Evolutionary conservation across 805 yeast species (phyloP), one percentile per base, ranked within the genome.

Genomic region (Hanseniaspora lachancei): DNA sequence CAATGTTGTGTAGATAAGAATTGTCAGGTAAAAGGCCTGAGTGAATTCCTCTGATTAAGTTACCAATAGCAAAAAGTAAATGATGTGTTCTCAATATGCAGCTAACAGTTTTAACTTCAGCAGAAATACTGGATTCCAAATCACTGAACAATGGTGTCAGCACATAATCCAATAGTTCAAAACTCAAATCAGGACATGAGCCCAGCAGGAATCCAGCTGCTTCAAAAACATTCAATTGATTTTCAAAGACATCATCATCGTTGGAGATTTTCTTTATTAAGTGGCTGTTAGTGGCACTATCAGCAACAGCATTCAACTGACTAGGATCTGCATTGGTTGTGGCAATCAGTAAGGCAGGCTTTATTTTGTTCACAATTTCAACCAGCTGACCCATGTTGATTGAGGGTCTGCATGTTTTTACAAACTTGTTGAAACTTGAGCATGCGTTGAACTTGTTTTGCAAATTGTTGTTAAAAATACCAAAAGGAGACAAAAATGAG

Each of bases 361-460:
- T 53, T 50, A 84, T 74, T 48, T 89, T 73, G 59, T 77, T 76
- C 34, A 89, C 75, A 36, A 85, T 74, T 59, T 77, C 79, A 42
- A 77, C 82, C 63, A 78, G 73, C 57, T 73, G 69, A 56, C 61
- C 68, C 47, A 73, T 76, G 34, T 81, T 76, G 42, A 81, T 69
- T 49, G 77, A 71, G 39, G 89, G 88, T 64, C 81, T 84, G 1
- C 91, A 82, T 48, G 84, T 72, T 65, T 84, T 87, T 58, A 89
- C 76, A 63, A 89, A 86, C 66, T 95, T 78, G 63, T 82, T 82
- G 62, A 91, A 87, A 60, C 89, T 72, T 66, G 87, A 91, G 96
- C 97, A 93, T 43, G 95, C 77, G 66, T 97, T 81, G 56, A 80
- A 74, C 62, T 89, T 81, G 4, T 89, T 96, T 59, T 80, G 84